Conservation (phyloP, 306 rosid genomes). For the Citrullus colocynthis region DNA sequence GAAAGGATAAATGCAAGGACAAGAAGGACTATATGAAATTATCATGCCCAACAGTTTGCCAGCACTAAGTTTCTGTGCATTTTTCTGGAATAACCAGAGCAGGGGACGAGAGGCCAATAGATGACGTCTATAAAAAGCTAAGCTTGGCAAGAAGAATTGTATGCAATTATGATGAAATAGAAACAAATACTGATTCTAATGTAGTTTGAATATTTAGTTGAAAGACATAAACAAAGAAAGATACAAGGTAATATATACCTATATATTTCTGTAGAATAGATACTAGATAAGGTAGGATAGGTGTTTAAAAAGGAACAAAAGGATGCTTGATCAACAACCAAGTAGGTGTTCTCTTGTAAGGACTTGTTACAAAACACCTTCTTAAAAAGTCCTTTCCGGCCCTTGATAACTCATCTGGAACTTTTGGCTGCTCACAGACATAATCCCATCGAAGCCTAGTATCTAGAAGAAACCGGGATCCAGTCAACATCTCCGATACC, state of each 20-base stretch:
- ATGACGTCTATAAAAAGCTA: too few species aligned
- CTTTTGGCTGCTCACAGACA: background rate
- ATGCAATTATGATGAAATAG: too few species aligned
- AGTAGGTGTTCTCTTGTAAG: background rate
- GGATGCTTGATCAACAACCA: background rate
- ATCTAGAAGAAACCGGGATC: background rate
- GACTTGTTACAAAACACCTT: background rate
- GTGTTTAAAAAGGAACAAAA: background rate
- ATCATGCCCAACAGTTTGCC: background rate
- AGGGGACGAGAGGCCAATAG: too few species aligned
- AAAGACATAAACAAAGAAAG: too few species aligned
- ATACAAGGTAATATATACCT: too few species aligned
- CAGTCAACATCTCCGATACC: background rate
- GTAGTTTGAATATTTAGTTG: too few species aligned
- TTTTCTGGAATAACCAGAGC: too few species aligned
- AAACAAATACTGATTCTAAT: too few species aligned
- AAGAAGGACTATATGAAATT: background rate
- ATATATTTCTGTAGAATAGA: too few species aligned
- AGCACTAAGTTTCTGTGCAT: background rate
- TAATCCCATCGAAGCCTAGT: too few species aligned
- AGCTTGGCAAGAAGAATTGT: too few species aligned
- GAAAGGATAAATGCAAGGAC: background rate
- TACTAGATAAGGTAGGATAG: too few species aligned
- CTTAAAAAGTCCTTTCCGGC: background rate
- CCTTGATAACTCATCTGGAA: background rate